Evolutionary conservation across 2,329 filamentous ascomycete genomes (phyloP), one percentile per base, ranked within the genome.

Genomic region (Fusarium denticulatum): DNA sequence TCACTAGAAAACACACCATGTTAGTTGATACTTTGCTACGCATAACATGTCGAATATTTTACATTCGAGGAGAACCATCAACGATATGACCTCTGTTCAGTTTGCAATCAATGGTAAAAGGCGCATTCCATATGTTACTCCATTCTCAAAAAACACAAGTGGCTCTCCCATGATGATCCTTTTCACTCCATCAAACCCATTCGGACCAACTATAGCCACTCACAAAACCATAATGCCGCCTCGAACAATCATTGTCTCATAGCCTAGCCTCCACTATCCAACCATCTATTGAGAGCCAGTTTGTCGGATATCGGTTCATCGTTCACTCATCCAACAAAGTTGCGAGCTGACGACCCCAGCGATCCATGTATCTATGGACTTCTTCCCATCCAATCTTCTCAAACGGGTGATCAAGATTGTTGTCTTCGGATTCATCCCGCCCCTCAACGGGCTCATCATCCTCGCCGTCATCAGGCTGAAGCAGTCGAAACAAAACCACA

Each of bases 201-300:
- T 22, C 3, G 9, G 16, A 5, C 22, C 12, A 24, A 18, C 22
- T 3, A 12, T 32, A 6, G 18, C 11, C 28, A 9, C 8, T n/a
- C 6, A 24, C 16, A 32, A 9, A 7, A 18, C 22, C 22, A 50
- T 5, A 32, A 9, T 11, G 9, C 15, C 1, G 5, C 13, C 11
- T 16, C 11, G 16, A 7, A 5, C 3, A 36, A 20, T 1, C 14
- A 15, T 26, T 24, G 13, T 10, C 9, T 34, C 32, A 15, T 34
- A 26, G 3, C 13, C 14, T 8, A 11, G 9, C 18, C 15, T 26
- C 16, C 3, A 50, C 1, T 2, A 15, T 26, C 4, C 3, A 20
- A 24, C 0, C 7, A 8, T 15, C 13, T 13, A 6, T 22, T 36
- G 3, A 20, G 49, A 36, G 8, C 9, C n/a, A 15, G 49, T 10